A percentile compares a stretch with the other conserved stretches of the same genome.
phyloP scores from a whole-genome alignment of 306 rosid species.

The Cucurbita maxima region DNA sequence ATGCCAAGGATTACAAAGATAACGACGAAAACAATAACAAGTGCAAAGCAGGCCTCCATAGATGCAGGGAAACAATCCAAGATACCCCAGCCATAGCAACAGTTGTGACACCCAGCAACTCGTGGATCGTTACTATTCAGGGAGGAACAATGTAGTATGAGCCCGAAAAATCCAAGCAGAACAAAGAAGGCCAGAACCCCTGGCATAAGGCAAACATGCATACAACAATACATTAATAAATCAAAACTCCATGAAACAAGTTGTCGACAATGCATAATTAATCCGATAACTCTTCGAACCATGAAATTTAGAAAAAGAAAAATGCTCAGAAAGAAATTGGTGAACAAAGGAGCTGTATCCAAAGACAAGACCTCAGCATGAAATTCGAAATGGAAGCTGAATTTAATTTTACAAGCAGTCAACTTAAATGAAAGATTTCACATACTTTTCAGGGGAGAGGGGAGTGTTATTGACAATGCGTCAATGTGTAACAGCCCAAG shows the following conservation, averaged over 20 bases:
- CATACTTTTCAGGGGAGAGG: neutral
- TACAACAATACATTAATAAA: neutral
- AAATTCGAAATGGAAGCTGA: neutral
- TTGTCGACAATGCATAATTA: neutral
- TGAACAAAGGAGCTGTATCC: neutral
- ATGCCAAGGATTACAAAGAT: conserved; percentile 97
- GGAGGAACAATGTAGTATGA: conserved; percentile 85
- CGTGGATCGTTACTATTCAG: conserved; percentile 75
- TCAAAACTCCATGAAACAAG: neutral
- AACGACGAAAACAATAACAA: conserved; percentile 78
- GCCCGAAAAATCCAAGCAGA: conserved; percentile 89
- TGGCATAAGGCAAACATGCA: conserved; percentile 13
- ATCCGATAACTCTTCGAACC: neutral
- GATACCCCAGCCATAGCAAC: conserved; percentile 99
- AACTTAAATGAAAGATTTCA: neutral
- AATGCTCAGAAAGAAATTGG: neutral
- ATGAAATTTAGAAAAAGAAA: neutral
- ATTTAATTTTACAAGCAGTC: neutral
- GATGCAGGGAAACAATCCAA: conserved; percentile 99
- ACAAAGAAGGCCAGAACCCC: conserved; percentile 94
- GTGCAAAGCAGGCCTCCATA: conserved; percentile 96
- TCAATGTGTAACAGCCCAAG: neutral
- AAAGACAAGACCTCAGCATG: neutral
- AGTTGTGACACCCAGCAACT: conserved; percentile 97
- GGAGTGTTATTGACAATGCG: neutral